phyloP scores from a whole-genome alignment of 192 early-diverging fungal genomes.

The Backusella morwellensis region DNA sequence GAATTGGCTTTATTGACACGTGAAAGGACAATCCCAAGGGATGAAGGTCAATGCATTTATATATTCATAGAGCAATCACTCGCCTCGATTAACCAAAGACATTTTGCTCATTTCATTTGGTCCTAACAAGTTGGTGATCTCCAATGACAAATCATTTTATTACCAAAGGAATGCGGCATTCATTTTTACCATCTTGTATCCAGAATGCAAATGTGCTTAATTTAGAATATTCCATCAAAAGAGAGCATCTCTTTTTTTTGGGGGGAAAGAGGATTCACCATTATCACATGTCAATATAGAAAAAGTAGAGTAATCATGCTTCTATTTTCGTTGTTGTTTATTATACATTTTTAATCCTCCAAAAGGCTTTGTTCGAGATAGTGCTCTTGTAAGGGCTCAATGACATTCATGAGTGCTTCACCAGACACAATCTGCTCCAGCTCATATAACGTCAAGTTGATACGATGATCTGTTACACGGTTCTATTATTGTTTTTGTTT shows the following conservation, averaged over 20 bases:
- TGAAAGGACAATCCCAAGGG: background rate
- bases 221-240: background rate
- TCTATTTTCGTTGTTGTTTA: background rate
- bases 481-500: slow-evolving; percentile 39
- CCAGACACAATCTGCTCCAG: slow-evolving; percentile 67
- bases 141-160: no score
- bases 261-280: background rate
- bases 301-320: background rate
- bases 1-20: background rate
- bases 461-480: slow-evolving; percentile 80
- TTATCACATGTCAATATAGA: background rate
- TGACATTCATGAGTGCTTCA: slow-evolving; percentile 37
- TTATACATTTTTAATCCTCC: background rate
- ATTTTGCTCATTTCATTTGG: no score
- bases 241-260: background rate
- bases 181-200: no score
- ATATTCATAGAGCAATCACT: background rate
- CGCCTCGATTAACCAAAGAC: no score
- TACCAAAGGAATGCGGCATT: no score
- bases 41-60: background rate
- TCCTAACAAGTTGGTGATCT: no score
- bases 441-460: slow-evolving; percentile 70
- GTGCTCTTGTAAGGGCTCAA: slow-evolving; percentile 39
- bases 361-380: slow-evolving; percentile 35
- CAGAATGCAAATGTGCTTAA: no score